phyloP scores from a whole-genome alignment of 345 rosid species.

The Cardamine chenopodiifolia region DNA sequence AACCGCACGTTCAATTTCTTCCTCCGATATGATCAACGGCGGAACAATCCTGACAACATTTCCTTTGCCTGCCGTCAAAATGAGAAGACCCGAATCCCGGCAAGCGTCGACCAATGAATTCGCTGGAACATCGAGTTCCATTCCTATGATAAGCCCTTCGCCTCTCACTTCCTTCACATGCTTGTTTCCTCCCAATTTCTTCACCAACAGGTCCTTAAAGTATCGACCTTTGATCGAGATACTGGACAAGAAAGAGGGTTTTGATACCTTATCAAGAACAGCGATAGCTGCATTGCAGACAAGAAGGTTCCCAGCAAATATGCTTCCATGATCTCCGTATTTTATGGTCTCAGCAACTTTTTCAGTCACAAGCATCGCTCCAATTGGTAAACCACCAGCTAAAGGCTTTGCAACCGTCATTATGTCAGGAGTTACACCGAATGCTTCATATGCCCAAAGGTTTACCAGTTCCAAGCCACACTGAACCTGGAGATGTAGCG shows the following conservation, averaged over 20 bases:
- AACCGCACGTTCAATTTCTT: slow-evolving; percentile 68
- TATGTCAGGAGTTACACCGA: slow-evolving; percentile 69
- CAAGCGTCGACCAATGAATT: slow-evolving; percentile 71
- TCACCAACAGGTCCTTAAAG: slow-evolving; percentile 59
- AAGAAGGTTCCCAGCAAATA: slow-evolving; percentile 85
- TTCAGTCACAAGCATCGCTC: slow-evolving; percentile 78
- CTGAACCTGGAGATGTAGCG: slow-evolving; percentile 53
- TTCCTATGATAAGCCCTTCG: slow-evolving; percentile 73
- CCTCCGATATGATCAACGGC: slow-evolving; percentile 76
- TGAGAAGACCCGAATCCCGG: slow-evolving; percentile 65
- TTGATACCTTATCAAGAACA: slow-evolving; percentile 72
- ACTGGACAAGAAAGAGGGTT: slow-evolving; percentile 71
- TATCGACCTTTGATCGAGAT: slow-evolving; percentile 64
- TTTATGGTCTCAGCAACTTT: slow-evolving; percentile 69
- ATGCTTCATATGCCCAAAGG: slow-evolving; percentile 84
- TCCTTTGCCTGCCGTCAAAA: slow-evolving; percentile 86
- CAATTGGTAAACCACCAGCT: slow-evolving; percentile 93
- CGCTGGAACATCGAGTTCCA: slow-evolving; percentile 73
- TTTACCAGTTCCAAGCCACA: slow-evolving; percentile 82
- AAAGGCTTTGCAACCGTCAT: slow-evolving; percentile 97
- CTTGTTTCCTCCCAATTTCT: slow-evolving; percentile 62
- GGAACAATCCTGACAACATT: slow-evolving; percentile 86
- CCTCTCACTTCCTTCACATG: slow-evolving; percentile 92
- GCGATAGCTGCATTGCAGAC: slow-evolving; percentile 69
- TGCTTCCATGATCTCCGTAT: slow-evolving; percentile 88